Conservation (phyloP, 768 basidiomycete species). For the Mrakia gelida region DNA sequence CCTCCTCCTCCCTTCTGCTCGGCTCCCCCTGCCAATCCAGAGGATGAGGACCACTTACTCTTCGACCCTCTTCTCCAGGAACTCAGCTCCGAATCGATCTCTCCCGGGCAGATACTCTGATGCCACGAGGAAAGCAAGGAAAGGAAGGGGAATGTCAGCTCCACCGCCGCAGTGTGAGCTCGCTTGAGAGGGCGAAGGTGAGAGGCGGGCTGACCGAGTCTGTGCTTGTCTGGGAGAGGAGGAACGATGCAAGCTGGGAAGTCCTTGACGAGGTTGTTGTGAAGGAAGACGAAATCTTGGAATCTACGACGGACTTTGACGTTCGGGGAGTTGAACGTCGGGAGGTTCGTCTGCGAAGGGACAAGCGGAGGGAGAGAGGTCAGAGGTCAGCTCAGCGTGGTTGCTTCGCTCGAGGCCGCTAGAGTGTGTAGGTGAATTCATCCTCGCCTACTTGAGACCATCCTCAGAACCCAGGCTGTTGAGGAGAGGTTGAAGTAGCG, state of each 20-base stretch:
- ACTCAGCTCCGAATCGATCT: constrained; percentile 93
- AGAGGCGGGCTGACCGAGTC: constrained; percentile 63
- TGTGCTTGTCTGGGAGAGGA: constrained; percentile 91
- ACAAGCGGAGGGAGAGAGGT: neutral
- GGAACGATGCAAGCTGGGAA: constrained; percentile 99
- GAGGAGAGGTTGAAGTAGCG: too few relatives aligned
- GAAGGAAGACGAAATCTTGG: constrained; percentile 92
- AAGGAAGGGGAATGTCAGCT: neutral
- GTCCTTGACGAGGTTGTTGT: constrained; percentile 79
- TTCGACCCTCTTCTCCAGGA: constrained; percentile 73
- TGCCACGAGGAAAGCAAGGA: neutral
- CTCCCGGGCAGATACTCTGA: constrained; percentile 88
- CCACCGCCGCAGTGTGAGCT: neutral
- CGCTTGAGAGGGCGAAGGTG: neutral
- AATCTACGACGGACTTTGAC: constrained; percentile 71
- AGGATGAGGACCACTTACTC: constrained; percentile 4
- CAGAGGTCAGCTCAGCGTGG: neutral
- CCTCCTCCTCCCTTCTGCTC: neutral
- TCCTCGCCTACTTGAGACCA: neutral
- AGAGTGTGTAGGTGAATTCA: neutral
- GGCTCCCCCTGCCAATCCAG: too few relatives aligned
- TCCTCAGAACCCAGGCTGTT: too few relatives aligned
- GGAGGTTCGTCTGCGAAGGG: constrained; percentile 71
- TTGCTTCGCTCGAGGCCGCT: neutral
- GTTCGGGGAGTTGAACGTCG: constrained; percentile 75